Evolutionary conservation across 306 rosid species (phyloP), one percentile per base, ranked within the genome.

Genomic region (Cyamopsis tetragonoloba): DNA sequence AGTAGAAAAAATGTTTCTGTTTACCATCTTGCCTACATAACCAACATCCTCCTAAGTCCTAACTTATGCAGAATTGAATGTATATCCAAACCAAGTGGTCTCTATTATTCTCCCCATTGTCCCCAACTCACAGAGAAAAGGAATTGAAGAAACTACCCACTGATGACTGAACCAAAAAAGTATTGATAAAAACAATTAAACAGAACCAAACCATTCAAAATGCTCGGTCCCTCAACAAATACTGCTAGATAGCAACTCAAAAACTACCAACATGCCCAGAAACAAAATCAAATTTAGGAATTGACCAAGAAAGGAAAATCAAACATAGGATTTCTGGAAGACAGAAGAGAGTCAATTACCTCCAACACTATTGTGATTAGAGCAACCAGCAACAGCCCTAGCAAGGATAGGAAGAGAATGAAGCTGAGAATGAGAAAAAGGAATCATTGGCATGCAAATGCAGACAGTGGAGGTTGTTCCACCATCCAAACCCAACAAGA

Each of bases 351-450:
- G 6, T 14, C 6, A 56, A 53, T 4, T 56, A 91, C 98, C 98
- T 67, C 98, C 98, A 63, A 87, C 89, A 58, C 98, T 89, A 70
- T 92, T 92, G 77, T 89, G 98, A 70, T 92, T 92, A 70, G 98
- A 87, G 83, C 92, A 92, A 47, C 98, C 98, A 44, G 95, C 88
- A 58, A 87, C 89, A 63, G 96, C 88, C 10, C 92, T 90, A 0
- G 91, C 87, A 43, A 92, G 91, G 0, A 87, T 51, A 3, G 95
- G 96, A 30, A 80, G 88, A 30, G 89, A 80, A 17, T 85, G 77
- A 4, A 88, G 82, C 63, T 76, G 81, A 44, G 87, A 76, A 22
- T 81, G 79, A 3, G 90, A 80, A 17, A 77, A 81, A 28, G 83
- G 85, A 8, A 60, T 17, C 48, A 83, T 12, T 0, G 91, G 88